Evolutionary conservation across 2,329 filamentous ascomycete genomes (phyloP), one percentile per base, ranked within the genome.

Genomic region (Dryadomyces quercivorus): DNA sequence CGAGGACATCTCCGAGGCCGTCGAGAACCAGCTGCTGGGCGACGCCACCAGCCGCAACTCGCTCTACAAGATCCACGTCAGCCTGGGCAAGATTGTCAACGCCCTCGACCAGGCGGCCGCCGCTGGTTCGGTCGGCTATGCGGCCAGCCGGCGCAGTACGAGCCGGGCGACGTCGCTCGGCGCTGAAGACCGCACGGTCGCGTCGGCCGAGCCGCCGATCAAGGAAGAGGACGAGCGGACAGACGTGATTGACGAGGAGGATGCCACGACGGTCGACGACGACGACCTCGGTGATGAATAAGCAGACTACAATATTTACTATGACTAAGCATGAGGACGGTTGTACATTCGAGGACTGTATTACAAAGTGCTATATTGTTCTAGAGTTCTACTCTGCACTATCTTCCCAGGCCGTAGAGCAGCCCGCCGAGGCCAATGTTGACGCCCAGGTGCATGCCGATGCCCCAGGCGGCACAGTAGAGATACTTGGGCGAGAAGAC

Each of bases 401-500:
- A 13, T 8, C 7, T 43, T 16, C 73, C 76, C 15, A 82, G 56
- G 72, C 74, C 77, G 63, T 77, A 82, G 49, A 87, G 61, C 42
- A 79, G 53, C 34, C 81, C 75, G 1, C 81, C 82, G 46, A 85
- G 61, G 5, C 78, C 72, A 38, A 91, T 62, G 66, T 92, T 90
- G 46, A 92, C 73, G 42, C 78, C 65, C 57, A 91, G 66, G 77
- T 98, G 92, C 72, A 91, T 88, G 8, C 81, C 87, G 48, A 92
- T 64, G 58, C 80, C 82, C 94, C 93, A 98, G 15, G 86, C 89
- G 75, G 93, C 85, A 59, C 83, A 87, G 67, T 95, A 98, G 60
- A 98, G 71, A 67, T 91, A 97, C 69, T 97, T 98, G 0, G 93
- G 93, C 59, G 88, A 95, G 68, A 98, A 98, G 12, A 98, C 93